Evolutionary conservation across 2,329 filamentous ascomycete species (phyloP).

Genomic region (Aspergillus flavus): DNA sequence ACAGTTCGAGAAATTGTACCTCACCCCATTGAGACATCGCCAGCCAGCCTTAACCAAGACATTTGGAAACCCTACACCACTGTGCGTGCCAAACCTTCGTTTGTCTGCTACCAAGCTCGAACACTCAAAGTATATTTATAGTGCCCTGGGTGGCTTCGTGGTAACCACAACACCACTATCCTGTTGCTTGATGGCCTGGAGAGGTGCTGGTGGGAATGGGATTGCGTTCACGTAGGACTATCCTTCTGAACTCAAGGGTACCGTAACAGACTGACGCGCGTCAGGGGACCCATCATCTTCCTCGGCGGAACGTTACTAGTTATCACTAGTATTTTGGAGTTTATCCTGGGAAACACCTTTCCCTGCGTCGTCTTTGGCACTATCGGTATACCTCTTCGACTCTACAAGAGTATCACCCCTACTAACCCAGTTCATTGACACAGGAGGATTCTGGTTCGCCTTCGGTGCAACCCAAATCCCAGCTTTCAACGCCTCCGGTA

Average conservation of each 20-base stretch:
- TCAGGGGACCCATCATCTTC: slow-evolving; percentile 55
- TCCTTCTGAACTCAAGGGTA: neutral
- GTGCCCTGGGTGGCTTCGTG: slow-evolving; percentile 29
- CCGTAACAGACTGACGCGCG: neutral
- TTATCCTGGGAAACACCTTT: slow-evolving; percentile 62
- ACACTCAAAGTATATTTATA: neutral
- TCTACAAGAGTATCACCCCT: neutral
- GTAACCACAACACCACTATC: slow-evolving; percentile 29
- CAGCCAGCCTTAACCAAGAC: slow-evolving; percentile 33
- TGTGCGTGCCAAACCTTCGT: slow-evolving; percentile 23
- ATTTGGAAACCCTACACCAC: slow-evolving; percentile 37
- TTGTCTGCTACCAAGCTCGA: neutral
- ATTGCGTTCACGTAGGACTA: slow-evolving; percentile 28
- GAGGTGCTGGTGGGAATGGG: slow-evolving; percentile 27
- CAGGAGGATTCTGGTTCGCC: slow-evolving; percentile 57
- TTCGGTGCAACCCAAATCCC: slow-evolving; percentile 60
- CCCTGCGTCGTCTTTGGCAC: slow-evolving; percentile 60
- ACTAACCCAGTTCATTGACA: neutral
- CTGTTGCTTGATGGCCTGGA: slow-evolving; percentile 32
- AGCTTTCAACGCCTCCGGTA: slow-evolving; percentile 53
- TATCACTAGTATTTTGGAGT: slow-evolving; percentile 58
- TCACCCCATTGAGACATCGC: slow-evolving; percentile 36
- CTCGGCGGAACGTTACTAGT: slow-evolving; percentile 58
- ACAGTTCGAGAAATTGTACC: slow-evolving; percentile 39
- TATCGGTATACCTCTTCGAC: slow-evolving; percentile 42